Evolutionary conservation across 2,329 filamentous ascomycete species (phyloP).

Genomic region (Aspergillus aculeatus): DNA sequence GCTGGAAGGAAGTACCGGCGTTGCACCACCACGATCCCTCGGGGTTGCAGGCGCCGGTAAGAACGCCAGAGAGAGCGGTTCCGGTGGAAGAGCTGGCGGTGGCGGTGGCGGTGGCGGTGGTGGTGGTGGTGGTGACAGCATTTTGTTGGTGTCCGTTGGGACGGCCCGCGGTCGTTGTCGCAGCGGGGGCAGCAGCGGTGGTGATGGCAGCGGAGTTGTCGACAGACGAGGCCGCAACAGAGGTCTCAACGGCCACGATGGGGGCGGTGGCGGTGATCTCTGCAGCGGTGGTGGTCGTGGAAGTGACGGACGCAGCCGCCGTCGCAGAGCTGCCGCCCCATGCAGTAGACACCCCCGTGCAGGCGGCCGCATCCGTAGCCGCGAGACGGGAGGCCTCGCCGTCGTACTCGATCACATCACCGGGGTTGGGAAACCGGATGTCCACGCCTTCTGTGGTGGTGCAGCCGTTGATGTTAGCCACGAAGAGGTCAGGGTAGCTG

Average conservation of each 20-base stretch:
- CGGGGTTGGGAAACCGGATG: slow-evolving; percentile 68
- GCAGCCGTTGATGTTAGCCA: slow-evolving; percentile 69
- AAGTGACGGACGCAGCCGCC: slow-evolving; percentile 19
- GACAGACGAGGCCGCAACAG: neutral
- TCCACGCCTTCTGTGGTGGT: slow-evolving; percentile 55
- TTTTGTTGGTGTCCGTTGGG: neutral
- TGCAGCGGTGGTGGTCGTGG: neutral
- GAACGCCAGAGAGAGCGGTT: slow-evolving; percentile 29
- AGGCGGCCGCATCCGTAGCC: slow-evolving; percentile 28
- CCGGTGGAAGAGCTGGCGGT: neutral
- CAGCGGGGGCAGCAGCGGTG: slow-evolving; percentile 21
- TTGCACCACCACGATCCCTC: slow-evolving; percentile 64
- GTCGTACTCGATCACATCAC: slow-evolving; percentile 55
- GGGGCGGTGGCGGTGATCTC: neutral
- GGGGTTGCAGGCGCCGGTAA: slow-evolving; percentile 48
- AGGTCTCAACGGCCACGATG: neutral
- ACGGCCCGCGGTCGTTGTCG: slow-evolving; percentile 15
- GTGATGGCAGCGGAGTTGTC: slow-evolving; percentile 29
- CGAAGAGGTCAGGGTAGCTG: slow-evolving; percentile 70
- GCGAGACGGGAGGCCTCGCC: slow-evolving; percentile 42
- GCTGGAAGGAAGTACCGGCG: slow-evolving; percentile 58
- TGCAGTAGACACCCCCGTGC: slow-evolving; percentile 32
- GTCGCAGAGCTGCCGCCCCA: slow-evolving; percentile 29
- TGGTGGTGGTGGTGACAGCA: neutral
- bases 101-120: slow-evolving; percentile 9